Base-by-base conservation (phyloP, 768 basidiomycete species). In the Dioszegia aurantiaca region DNA sequence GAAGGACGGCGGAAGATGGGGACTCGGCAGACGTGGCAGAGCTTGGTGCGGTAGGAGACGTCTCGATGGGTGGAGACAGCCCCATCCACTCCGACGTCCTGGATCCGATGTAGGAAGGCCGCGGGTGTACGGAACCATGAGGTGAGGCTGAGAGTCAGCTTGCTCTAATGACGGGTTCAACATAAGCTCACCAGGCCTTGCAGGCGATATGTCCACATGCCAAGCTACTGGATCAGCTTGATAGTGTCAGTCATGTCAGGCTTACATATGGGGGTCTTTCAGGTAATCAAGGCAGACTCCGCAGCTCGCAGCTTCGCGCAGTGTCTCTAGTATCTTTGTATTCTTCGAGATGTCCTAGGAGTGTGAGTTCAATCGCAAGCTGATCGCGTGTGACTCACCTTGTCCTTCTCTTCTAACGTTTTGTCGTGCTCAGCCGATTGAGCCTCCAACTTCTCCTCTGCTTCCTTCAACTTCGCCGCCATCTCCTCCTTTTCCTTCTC, bases 141-240 rank as follows among this genome's bases (percentile, higher is more conserved):
- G 2, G 56, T 24, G 0, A 70, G 61, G 43, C 71, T 73, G 42
- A 8, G 40, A 6, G 46, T 46, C 23, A 60, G 59, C 33, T 33
- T 46, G n/a, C 28, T 3, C 26, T 40, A 26, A 40, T 19, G 45
- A 23, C 27, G 4, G 16, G 2, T 10, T 9, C 3, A 21, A 41
- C 31, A 28, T n/a, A 28, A 21, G 57, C 71, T 65, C 39, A 73
- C 71, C 71, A 73, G 17, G 44, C 46, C 36, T 60, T 62, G 36
- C 72, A 73, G 4, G 67, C 72, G 21, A 65, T 60, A 56, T 73
- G 72, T 2, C 72, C 72, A 41, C 72, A 73, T 4, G 68, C 61
- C 3, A 67, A 41, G 43, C 67, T 67, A 45, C 17, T 5, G 19
- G 6, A 37, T 54, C 37, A 57, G 40, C 16, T 55, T 2, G 31